Base-by-base conservation (phyloP, 495 filamentous ascomycete species). In the Collariella sp. region DNA sequence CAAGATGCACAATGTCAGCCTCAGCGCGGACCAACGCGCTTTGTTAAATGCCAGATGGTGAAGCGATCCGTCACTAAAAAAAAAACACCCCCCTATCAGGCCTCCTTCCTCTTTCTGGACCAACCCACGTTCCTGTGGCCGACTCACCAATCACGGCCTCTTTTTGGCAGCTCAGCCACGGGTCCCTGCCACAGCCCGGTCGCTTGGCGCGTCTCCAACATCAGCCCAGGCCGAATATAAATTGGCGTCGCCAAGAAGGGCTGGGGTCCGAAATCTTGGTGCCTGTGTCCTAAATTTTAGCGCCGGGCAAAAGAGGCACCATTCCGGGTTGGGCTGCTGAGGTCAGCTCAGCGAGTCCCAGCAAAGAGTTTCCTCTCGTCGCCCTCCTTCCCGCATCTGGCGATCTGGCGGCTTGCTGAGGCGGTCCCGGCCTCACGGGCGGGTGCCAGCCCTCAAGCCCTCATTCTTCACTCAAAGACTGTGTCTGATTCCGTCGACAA, bases 261-360 rank as follows among this genome's bases (percentile, higher is more conserved):
- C 43, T 45, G 42, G 26, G 23, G 34, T 11, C 9, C 15, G 38
- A 15, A 46, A 40, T 46, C n/a, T 54, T 46, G 49, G 34, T 45
- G 50, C 50, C 50, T 53, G 50, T 31, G 34, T 19, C 51, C 15
- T 22, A 38, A 46, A 19, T 22, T 41, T 20, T 38, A 36, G 46
- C 46, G 46, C 46, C 6, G 9, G 31, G 23, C 19, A 38, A 9
- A 5, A 13, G 15, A 40, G 38, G 38, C 11, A 22, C 36, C 26
- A 31, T 31, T 31, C n/a, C n/a, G n/a, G n/a, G n/a, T n/a, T n/a
- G n/a, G 26, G 26, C 4, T 31, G 26, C 29, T 39, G 46, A 16
- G 33, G 33, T 16, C 20, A 22, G 46, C 46, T 22, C 34, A 34
- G 33, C n/a, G 33, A 18, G n/a, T n/a, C n/a, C n/a, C 46, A 49